A percentile compares a stretch with the other conserved stretches of the same genome.
phyloP scores from a whole-genome alignment of 139 green algal species.

The Chlorella sorokiniana region DNA sequence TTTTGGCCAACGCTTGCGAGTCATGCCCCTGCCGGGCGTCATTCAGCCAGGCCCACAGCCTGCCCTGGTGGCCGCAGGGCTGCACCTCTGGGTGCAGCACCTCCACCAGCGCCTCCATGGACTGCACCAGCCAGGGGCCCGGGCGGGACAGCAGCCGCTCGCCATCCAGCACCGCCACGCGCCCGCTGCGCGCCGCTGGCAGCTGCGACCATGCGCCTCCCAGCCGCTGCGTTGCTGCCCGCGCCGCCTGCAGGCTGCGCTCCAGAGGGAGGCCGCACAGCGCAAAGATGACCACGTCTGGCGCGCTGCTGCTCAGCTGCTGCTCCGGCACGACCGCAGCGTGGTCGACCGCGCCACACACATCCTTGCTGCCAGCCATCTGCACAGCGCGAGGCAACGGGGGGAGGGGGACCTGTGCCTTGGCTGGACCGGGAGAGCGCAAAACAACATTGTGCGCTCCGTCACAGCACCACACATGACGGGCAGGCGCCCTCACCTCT shows the following conservation, averaged over 20 bases:
- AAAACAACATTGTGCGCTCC: not conserved
- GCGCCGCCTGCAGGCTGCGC: slow-evolving; percentile 15
- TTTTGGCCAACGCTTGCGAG: too few species aligned
- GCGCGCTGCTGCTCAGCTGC: slow-evolving; percentile 29
- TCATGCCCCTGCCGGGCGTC: too few species aligned
- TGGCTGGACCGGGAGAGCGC: not conserved
- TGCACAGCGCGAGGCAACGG: not conserved
- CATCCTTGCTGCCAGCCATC: slow-evolving; percentile 55
- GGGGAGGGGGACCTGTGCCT: not conserved
- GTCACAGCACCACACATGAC: not conserved
- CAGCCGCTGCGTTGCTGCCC: slow-evolving; percentile 25
- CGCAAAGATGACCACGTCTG: slow-evolving; percentile 67
- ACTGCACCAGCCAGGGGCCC: slow-evolving; percentile 47
- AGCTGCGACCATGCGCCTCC: not conserved
- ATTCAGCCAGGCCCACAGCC: slow-evolving; percentile 39
- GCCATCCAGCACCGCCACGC: slow-evolving; percentile 49
- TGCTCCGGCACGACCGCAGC: slow-evolving; percentile 22
- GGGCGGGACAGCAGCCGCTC: slow-evolving; percentile 50
- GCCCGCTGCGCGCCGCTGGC: not conserved
- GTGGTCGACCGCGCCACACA: slow-evolving; percentile 39
- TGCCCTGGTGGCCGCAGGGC: slow-evolving; percentile 50
- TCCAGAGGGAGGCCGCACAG: slow-evolving; percentile 61
- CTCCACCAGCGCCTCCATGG: slow-evolving; percentile 56
- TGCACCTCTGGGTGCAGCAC: slow-evolving; percentile 52
- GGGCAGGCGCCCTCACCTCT: not conserved